Percentiles rank a stretch among this genome's conserved stretches.
phyloP scores from a whole-genome alignment of 2,329 filamentous ascomycete species.

The Aspergillus costaricaensis region DNA sequence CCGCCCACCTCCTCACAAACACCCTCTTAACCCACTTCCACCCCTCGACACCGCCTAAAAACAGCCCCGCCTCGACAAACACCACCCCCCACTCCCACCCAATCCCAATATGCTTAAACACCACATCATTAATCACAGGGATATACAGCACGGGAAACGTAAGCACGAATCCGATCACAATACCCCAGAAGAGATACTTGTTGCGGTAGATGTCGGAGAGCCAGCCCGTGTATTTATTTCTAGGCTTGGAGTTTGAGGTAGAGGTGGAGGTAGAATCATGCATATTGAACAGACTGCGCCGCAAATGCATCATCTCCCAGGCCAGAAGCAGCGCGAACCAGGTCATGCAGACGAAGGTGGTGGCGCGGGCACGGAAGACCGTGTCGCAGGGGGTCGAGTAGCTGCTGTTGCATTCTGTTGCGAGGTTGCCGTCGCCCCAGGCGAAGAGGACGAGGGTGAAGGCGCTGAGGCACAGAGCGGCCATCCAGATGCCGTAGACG shows the following conservation, averaged over 20 bases:
- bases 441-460: conserved; percentile 68
- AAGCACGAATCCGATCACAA: conserved; percentile 59
- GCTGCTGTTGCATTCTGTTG: conserved; percentile 60
- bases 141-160: conserved; percentile 67
- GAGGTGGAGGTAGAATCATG: conserved; percentile 37
- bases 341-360: conserved; percentile 72
- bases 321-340: conserved; percentile 77
- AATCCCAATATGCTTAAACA: conserved; percentile 68
- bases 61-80: conserved; percentile 61
- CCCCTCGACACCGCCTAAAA: conserved; percentile 64
- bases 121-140: conserved; percentile 64
- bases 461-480: conserved; percentile 63
- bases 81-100: conserved; percentile 71
- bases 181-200: conserved; percentile 69
- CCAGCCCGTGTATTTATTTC: conserved; percentile 66
- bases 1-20: conserved; percentile 42
- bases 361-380: conserved; percentile 71
- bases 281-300: conserved; percentile 74
- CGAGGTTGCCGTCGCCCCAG: conserved; percentile 62
- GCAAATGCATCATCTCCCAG: conserved; percentile 75
- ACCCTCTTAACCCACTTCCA: conserved; percentile 70
- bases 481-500: conserved; percentile 78
- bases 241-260: conserved; percentile 36
- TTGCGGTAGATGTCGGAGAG: conserved; percentile 69
- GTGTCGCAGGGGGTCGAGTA: conserved; percentile 59